Conservation (phyloP, 108 stramenopile genomes). For the Fragilariopsis cylindrus region DNA sequence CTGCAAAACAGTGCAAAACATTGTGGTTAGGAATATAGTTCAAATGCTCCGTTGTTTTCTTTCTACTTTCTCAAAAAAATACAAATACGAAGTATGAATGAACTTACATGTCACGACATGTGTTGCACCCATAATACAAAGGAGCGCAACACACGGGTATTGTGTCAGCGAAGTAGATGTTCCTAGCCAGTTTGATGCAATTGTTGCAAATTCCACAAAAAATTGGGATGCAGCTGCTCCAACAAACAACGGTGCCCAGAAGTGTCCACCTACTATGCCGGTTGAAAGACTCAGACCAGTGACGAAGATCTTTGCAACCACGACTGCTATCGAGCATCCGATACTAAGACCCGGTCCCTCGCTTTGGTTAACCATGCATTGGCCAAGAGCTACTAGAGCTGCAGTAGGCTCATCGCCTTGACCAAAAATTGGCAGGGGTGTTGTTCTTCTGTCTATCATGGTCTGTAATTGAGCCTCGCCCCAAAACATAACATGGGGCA, state of each 20-base stretch:
- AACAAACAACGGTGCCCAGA: conserved; percentile 64
- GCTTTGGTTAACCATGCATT: conserved; percentile 44
- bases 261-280: conserved; percentile 63
- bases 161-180: conserved; percentile 33
- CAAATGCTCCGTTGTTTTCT: neutral
- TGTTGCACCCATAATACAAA: conserved; percentile 60
- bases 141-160: conserved; percentile 56
- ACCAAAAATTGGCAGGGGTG: conserved; percentile 63
- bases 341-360: conserved; percentile 43
- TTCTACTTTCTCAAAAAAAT: neutral
- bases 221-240: conserved; percentile 56
- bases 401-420: conserved; percentile 44
- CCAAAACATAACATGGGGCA: conserved; percentile 68
- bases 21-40: neutral
- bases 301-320: conserved; percentile 47
- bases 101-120: conserved; percentile 54
- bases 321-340: conserved; percentile 42
- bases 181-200: conserved; percentile 22
- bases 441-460: conserved; percentile 64
- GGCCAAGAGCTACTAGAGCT: conserved; percentile 44
- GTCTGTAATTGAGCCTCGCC: conserved; percentile 66
- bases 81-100: neutral
- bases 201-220: conserved; percentile 30
- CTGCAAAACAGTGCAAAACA: conserved; percentile 29
- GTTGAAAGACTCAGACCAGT: conserved; percentile 58